Evolutionary conservation across 106 monocot species (phyloP), one percentile per base, ranked within the genome.

Genomic region (Posidonia australis): DNA sequence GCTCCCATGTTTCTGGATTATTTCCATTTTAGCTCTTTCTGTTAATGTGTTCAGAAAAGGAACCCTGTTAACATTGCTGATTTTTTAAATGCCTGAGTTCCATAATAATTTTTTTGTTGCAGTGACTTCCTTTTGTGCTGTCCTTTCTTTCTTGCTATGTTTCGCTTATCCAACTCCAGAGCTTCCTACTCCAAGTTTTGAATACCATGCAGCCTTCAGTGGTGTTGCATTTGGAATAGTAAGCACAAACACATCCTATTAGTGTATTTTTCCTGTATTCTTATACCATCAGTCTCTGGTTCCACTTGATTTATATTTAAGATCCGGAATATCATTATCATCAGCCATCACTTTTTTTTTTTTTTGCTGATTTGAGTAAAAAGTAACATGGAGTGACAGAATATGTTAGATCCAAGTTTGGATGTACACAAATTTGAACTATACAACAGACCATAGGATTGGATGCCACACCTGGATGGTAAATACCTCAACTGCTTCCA

Each of bases 161-260:
- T 82, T 94, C 63, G 93, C 89, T 9, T 94, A 94, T 74, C 93
- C 93, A 62, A 82, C 81, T 44, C 89, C 93, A 30, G 93, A 93
- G 74, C 62, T 81, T 36, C 83, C 86, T 10, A 93, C 89, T 26
- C 93, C 93, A 29, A 94, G 89, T 70, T 94, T 84, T 54, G 86
- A 89, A 5, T 89, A 81, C 60, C 93, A 94, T 46, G 49, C 84
- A 13, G 83, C 89, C 19, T 94, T 94, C 71, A 86, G 22, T 72
- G 93, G 93, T 46, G 93, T 86, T 62, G 81, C 79, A 43, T 86
- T 89, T 78, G 93, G 93, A 79, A 77, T 94, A 21, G 93, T 94
- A 82, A 93, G 93, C 23, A 53, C 26, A 63, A 71, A 66, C 65
- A 36, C 41, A 9, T 43, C 22, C 61, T 20, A 41, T 41, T 42